Evolutionary conservation across 257 asterid genomes (phyloP).

Genomic region (Scutellaria galericulata): DNA sequence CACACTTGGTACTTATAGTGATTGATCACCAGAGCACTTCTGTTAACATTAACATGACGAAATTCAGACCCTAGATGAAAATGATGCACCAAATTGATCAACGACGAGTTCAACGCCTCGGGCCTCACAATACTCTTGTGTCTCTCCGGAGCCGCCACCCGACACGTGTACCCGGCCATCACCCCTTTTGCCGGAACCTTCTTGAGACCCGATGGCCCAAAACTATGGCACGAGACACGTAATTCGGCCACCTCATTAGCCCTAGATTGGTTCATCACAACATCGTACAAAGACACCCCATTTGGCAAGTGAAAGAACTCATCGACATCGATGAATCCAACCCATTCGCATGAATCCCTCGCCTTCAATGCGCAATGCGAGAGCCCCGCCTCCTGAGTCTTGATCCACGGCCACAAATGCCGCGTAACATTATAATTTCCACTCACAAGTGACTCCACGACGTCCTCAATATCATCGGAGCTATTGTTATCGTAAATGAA

Average conservation of each 20-base stretch:
- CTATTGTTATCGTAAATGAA: slow-evolving; percentile 79
- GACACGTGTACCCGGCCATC: slow-evolving; percentile 72
- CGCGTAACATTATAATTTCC: slow-evolving; percentile 43
- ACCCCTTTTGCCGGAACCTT: slow-evolving; percentile 57
- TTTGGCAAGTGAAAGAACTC: slow-evolving; percentile 68
- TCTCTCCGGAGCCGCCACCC: slow-evolving; percentile 64
- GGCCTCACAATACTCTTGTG: slow-evolving; percentile 84
- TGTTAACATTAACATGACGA: slow-evolving; percentile 40
- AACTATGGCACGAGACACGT: slow-evolving; percentile 56
- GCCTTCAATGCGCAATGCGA: slow-evolving; percentile 77
- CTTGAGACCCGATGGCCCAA: slow-evolving; percentile 74
- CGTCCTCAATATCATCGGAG: slow-evolving; percentile 48
- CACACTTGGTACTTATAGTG: slow-evolving; percentile 90
- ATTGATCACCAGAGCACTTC: slow-evolving; percentile 56
- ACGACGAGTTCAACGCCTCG: slow-evolving; percentile 51
- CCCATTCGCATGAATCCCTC: slow-evolving; percentile 68
- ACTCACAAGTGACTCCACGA: slow-evolving; percentile 35
- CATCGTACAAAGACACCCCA: slow-evolving; percentile 28
- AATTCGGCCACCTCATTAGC: slow-evolving; percentile 50
- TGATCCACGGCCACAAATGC: slow-evolving; percentile 84
- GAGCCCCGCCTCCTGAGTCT: slow-evolving; percentile 84
- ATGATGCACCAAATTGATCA: slow-evolving; percentile 79
- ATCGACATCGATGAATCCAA: slow-evolving; percentile 81
- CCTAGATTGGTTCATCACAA: slow-evolving; percentile 35
- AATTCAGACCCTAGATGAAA: slow-evolving; percentile 57